These are phyloP conservation scores for Delonix regia DNA, from an alignment of 306 rosid species.

Conservation along the genomic window DNA sequence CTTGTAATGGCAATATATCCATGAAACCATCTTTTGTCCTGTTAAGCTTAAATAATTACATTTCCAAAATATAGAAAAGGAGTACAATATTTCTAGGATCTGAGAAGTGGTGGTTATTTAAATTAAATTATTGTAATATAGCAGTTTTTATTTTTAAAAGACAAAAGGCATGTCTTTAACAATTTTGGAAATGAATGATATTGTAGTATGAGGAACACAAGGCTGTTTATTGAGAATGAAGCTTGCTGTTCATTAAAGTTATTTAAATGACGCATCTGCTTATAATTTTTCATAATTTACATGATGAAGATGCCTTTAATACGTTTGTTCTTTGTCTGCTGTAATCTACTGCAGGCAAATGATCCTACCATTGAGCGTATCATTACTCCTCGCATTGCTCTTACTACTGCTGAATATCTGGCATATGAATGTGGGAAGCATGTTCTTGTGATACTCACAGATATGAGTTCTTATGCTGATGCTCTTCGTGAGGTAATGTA, in stretches of 20 bases:
- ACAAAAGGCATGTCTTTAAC: neutral
- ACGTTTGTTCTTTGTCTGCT: slow-evolving; percentile 19
- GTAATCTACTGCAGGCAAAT: slow-evolving; percentile 77
- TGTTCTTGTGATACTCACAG: slow-evolving; percentile 97
- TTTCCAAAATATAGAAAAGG: neutral
- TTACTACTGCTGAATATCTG: slow-evolving; percentile 98
- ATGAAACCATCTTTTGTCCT: neutral
- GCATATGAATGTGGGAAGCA: slow-evolving; percentile 99
- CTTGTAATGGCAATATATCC: slow-evolving; percentile 13
- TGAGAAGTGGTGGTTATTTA: too few species aligned
- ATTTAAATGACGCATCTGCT: neutral
- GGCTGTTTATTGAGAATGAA: neutral
- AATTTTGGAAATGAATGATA: neutral
- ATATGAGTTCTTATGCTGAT: slow-evolving; percentile 99
- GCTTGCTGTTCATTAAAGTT: too few species aligned
- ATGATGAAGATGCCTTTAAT: slow-evolving; percentile 21
- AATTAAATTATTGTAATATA: too few species aligned
- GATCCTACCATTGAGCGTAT: slow-evolving; percentile 99
- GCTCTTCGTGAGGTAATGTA: slow-evolving; percentile 98
- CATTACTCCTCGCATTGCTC: slow-evolving; percentile 99
- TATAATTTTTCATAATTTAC: slow-evolving; percentile 1
- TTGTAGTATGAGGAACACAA: slow-evolving; percentile 19
- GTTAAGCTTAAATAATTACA: neutral
- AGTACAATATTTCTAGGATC: neutral
- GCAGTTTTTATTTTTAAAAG: too few species aligned